Evolutionary conservation across 768 basidiomycete species (phyloP).

Genomic region (Multifurca ochricompacta): DNA sequence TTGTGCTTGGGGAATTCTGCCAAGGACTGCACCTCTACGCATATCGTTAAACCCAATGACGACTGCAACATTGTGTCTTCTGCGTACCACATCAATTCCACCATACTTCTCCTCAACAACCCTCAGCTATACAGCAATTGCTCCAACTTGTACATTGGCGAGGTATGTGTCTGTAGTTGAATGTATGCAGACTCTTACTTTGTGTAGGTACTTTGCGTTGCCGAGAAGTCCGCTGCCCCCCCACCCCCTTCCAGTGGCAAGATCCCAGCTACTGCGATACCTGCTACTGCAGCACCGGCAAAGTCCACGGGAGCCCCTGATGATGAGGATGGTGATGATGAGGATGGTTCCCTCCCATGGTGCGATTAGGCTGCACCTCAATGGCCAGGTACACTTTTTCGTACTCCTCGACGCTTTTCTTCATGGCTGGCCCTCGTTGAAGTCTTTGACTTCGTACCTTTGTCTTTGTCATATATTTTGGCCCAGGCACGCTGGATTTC

Average conservation of each 20-base stretch:
- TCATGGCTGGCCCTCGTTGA: not conserved
- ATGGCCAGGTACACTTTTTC: not conserved
- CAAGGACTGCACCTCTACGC: slow-evolving; percentile 55
- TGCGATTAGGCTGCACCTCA: slow-evolving; percentile 1
- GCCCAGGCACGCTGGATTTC: slow-evolving; percentile 1
- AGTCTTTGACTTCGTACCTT: too few relatives aligned
- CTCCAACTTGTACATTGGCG: slow-evolving; percentile 65
- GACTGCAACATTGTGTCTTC: slow-evolving; percentile 46
- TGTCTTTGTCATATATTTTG: not conserved
- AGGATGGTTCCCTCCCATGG: slow-evolving; percentile 1
- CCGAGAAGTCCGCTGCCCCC: not conserved
- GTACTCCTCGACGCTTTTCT: not conserved
- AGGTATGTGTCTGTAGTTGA: slow-evolving; percentile 39
- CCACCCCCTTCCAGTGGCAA: not conserved
- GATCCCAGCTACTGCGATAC: not conserved
- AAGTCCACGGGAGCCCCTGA: not conserved
- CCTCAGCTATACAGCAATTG: slow-evolving; percentile 54
- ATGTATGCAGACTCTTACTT: not conserved
- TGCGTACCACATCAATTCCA: slow-evolving; percentile 38
- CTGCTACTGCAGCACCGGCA: not conserved
- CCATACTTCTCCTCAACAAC: slow-evolving; percentile 60
- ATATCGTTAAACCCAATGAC: slow-evolving; percentile 50
- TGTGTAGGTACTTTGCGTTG: slow-evolving; percentile 4
- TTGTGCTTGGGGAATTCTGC: slow-evolving; percentile 57
- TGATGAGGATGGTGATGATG: not conserved